Percentiles rank a stretch among this genome's conserved stretches.
Evolutionary conservation across 2,329 filamentous ascomycete genomes (phyloP).

Genomic region (Ophiosphaerella herpotricha): DNA sequence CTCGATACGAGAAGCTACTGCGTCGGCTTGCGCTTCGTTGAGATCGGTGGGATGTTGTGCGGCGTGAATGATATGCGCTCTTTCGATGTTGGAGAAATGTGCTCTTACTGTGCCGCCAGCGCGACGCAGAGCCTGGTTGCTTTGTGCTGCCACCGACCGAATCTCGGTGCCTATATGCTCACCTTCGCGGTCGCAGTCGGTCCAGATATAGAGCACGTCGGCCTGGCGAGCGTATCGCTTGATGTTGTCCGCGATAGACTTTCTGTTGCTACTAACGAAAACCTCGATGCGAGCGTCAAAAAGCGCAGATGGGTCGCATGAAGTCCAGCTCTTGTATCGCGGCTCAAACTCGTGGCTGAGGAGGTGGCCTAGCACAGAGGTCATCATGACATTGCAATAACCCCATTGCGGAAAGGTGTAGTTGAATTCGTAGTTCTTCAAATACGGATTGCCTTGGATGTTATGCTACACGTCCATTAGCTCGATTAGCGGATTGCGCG

Average conservation of each 20-base stretch:
- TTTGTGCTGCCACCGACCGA: slow-evolving; percentile 71
- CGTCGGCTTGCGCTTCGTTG: slow-evolving; percentile 84
- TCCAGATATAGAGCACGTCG: slow-evolving; percentile 92
- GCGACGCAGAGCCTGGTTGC: slow-evolving; percentile 69
- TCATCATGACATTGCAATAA: slow-evolving; percentile 85
- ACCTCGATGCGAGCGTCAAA: slow-evolving; percentile 80
- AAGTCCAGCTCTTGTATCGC: slow-evolving; percentile 77
- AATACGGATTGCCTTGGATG: slow-evolving; percentile 71
- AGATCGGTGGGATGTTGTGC: slow-evolving; percentile 76
- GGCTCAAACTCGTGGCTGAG: slow-evolving; percentile 76
- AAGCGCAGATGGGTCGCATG: slow-evolving; percentile 75
- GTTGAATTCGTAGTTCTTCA: slow-evolving; percentile 93
- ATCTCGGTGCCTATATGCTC: slow-evolving; percentile 96
- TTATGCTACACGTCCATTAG: slow-evolving; percentile 58
- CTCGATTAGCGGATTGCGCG: neutral
- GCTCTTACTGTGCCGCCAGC: slow-evolving; percentile 58
- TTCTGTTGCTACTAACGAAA: slow-evolving; percentile 73
- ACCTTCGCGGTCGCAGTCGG: slow-evolving; percentile 96
- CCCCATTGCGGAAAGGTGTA: slow-evolving; percentile 90
- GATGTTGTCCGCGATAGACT: slow-evolving; percentile 83
- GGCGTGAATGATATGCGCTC: slow-evolving; percentile 86
- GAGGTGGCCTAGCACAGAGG: slow-evolving; percentile 87
- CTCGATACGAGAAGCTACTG: slow-evolving; percentile 87
- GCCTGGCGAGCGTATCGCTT: slow-evolving; percentile 73
- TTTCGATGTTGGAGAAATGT: slow-evolving; percentile 93